Conservation (phyloP, 306 rosid genomes). For the Purshia tridentata region DNA sequence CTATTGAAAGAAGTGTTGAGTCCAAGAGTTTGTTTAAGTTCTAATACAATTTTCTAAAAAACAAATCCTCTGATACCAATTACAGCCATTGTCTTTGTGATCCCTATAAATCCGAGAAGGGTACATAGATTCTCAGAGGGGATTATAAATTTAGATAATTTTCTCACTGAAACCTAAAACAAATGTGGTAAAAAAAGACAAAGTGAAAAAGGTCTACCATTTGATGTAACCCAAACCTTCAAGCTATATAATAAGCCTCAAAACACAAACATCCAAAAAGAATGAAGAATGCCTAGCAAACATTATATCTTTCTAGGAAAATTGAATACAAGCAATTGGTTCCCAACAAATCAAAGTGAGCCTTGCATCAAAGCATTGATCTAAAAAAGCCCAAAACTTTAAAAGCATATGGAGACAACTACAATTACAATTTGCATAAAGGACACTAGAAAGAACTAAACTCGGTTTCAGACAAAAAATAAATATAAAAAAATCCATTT, state of each 20-base stretch:
- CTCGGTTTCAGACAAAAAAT: neutral
- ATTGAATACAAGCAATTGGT: neutral
- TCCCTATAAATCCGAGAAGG: neutral
- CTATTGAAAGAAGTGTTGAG: neutral
- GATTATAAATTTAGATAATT: neutral
- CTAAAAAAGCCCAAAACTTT: neutral
- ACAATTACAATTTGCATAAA: neutral
- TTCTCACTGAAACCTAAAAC: neutral
- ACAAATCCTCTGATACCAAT: neutral
- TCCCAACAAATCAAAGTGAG: constrained; percentile 5
- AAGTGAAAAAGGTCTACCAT: neutral
- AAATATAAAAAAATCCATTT: neutral
- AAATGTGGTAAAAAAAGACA: neutral
- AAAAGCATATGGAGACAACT: neutral
- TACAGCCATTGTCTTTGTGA: neutral
- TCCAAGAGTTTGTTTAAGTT: neutral
- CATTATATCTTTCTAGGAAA: neutral
- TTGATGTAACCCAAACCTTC: neutral
- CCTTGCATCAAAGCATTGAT: constrained; percentile 25
- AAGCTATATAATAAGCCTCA: neutral
- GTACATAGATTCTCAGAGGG: neutral
- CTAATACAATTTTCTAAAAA: neutral
- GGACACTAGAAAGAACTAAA: neutral
- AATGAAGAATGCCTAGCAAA: no score
- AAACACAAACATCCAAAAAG: neutral